Evolutionary conservation across 805 yeast species (phyloP), one percentile per base, ranked within the genome.

Genomic region (Cephaloascus fragrans): DNA sequence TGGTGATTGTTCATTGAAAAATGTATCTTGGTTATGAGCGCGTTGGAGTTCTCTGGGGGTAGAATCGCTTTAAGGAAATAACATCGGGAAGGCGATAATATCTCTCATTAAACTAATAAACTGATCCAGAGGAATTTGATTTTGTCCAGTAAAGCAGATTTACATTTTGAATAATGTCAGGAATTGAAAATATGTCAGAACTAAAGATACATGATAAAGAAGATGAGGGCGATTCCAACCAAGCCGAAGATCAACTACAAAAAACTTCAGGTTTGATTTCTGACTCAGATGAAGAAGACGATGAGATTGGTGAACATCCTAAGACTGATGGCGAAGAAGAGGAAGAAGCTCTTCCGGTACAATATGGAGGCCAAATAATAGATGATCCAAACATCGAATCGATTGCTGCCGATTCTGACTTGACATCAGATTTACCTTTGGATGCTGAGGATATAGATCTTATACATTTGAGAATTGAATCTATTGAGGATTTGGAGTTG

Each of bases 341-440:
- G 4, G 47, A 52, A 33, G 69, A 60, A 38, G 60, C 62, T 8
- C 51, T 56, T 12, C 68, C 71, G 1, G 64, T 64, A 4, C 61
- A 63, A 37, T 65, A 64, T 40, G 66, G 67, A n/a, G 71, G 71
- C 5, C 61, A 67, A 0, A 57, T 67, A 2, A 45, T 67, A 10
- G 69, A 67, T 3, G 81, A 74, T 46, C 52, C 61, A 1, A 49
- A 61, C 37, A 67, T 67, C 1, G 83, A 82, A 33, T 60, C 61
- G 26, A 73, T 83, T 34, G 83, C 76, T 6, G 78, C 88, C 0
- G 95, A 86, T 57, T 66, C 58, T 5, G 88, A 83, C 39, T 57
- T 84, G 39, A 72, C 88, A 0, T 60, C 58, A 3, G 80, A 71
- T 39, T 57, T 70, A 28, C 76, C 75, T 0, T 62, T 65, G n/a